phyloP scores from a whole-genome alignment of 2,329 filamentous ascomycete genomes.

The Xylaria hypoxylon region DNA sequence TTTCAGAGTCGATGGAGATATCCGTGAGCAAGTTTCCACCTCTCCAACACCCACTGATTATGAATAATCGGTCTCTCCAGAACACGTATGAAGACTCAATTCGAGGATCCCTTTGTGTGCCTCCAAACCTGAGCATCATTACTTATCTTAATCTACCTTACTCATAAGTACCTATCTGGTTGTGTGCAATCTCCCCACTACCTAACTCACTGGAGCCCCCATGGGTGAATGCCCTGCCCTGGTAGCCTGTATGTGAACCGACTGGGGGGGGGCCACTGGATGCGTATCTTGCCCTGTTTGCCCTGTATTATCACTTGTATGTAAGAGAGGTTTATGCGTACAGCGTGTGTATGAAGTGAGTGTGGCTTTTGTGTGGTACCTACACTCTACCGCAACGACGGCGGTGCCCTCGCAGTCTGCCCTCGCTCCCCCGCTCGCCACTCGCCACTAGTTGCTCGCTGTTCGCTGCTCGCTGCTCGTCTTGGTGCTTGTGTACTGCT shows the following conservation, averaged over 20 bases:
- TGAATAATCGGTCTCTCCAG: background rate
- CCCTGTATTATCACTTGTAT: constrained; percentile 6
- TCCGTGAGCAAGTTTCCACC: constrained; percentile 7
- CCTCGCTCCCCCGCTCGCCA: constrained; percentile 10
- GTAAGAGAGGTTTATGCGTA: constrained; percentile 18
- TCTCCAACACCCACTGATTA: background rate
- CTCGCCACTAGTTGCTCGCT: constrained; percentile 1
- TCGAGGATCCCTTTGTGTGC: constrained; percentile 14
- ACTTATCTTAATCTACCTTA: background rate
- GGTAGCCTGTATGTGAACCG: constrained; percentile 15
- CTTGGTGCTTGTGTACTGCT: constrained; percentile 10
- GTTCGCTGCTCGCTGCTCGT: constrained; percentile 13
- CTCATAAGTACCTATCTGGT: no score
- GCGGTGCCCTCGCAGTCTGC: constrained; percentile 20
- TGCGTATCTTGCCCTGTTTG: constrained; percentile 20
- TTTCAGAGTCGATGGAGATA: constrained; percentile 9
- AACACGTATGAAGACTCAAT: constrained; percentile 25
- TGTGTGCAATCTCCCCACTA: constrained; percentile 11
- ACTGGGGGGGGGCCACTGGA: constrained; percentile 2
- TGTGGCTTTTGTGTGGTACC: constrained; percentile 23
- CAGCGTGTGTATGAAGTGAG: constrained; percentile 17
- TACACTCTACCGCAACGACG: constrained; percentile 26
- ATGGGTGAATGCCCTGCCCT: constrained; percentile 19
- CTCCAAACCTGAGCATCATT: constrained; percentile 7
- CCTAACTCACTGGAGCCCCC: constrained; percentile 14